A percentile compares a stretch with the other conserved stretches of the same genome.
Evolutionary conservation across 441 rosid genomes (phyloP).

Genomic region (Aleurites moluccanus): DNA sequence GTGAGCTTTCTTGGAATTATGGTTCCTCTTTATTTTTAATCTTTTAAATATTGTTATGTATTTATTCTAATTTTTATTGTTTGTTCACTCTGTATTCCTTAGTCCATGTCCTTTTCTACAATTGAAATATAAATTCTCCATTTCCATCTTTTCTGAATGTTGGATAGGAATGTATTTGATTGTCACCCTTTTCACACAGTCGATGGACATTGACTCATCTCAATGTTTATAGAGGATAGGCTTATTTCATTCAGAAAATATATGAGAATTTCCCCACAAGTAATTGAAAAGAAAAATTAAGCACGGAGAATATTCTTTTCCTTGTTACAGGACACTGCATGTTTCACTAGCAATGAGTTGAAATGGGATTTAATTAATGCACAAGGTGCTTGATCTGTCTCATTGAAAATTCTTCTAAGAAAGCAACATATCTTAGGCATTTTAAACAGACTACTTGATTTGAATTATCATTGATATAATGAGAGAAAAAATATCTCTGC

Average conservation of each 20-base stretch:
- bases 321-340: too few species aligned
- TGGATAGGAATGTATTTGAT: neutral
- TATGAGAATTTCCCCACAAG: neutral
- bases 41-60: neutral
- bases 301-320: neutral
- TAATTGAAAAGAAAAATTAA: neutral
- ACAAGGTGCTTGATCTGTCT: neutral
- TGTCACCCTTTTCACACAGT: neutral
- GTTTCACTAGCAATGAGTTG: too few species aligned
- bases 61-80: neutral
- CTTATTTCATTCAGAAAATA: neutral
- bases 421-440: too few species aligned
- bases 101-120: neutral
- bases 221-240: slow-evolving; percentile 7
- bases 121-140: neutral
- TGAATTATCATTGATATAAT: too few species aligned
- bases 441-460: too few species aligned
- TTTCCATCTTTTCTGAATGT: neutral
- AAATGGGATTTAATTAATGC: neutral
- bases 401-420: too few species aligned
- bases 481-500: too few species aligned
- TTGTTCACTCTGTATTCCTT: neutral
- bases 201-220: neutral
- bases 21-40: neutral
- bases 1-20: neutral